These are phyloP conservation scores for Mycena leptocephala DNA, from an alignment of 768 basidiomycete genomes.

Conservation along the genomic window DNA sequence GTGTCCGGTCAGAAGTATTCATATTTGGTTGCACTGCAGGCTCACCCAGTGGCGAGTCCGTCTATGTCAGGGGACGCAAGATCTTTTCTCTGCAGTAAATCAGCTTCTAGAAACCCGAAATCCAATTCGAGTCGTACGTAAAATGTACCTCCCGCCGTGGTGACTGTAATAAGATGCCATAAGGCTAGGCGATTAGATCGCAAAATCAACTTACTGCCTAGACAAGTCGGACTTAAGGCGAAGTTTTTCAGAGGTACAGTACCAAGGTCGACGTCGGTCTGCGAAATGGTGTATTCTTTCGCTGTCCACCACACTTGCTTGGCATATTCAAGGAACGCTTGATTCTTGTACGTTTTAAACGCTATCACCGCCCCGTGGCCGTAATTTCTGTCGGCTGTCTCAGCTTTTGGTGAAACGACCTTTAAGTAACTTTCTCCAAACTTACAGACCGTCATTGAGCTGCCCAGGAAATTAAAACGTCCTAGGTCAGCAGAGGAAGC, in stretches of 20 bases:
- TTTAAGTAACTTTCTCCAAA: background rate
- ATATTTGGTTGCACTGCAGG: background rate
- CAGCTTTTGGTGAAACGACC: background rate
- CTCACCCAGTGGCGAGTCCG: background rate
- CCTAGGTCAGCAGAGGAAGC: background rate
- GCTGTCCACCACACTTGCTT: constrained; percentile 9
- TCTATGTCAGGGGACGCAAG: background rate
- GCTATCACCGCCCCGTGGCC: constrained; percentile 4
- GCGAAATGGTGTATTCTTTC: background rate
- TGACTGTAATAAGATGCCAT: background rate
- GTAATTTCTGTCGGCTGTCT: background rate
- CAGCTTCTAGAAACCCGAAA: background rate
- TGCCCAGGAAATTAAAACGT: background rate
- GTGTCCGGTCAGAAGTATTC: background rate
- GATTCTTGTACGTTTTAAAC: background rate
- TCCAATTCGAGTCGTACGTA: background rate
- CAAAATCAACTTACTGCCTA: background rate
- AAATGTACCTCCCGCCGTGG: background rate
- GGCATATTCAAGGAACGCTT: constrained; percentile 2
- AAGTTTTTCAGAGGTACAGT: background rate
- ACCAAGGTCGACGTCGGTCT: background rate
- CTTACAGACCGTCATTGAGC: background rate
- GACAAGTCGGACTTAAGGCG: background rate
- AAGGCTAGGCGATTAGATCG: background rate
- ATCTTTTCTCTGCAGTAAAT: background rate